Evolutionary conservation across 345 rosid genomes (phyloP), one percentile per base, ranked within the genome.

Genomic region (Eutrema heterophyllum): DNA sequence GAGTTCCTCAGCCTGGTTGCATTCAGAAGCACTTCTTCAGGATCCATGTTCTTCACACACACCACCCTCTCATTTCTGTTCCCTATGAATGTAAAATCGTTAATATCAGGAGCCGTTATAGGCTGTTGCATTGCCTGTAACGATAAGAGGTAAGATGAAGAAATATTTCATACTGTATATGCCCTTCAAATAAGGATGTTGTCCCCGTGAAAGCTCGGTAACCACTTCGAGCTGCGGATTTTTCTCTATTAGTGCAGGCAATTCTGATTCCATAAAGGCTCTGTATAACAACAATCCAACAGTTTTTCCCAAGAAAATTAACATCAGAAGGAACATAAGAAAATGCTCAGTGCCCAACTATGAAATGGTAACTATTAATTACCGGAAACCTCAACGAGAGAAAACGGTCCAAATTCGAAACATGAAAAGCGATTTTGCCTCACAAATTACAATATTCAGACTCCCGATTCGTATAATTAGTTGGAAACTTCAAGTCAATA

Each of bases 171-270:
- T 84, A 94, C 96, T 85, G 83, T 88, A 94, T 14, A 87, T 79
- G 59, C 77, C 99, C 85, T 89, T 94, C 80, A 94, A 73, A 61
- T 57, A 82, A 41, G 97, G 97, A 86, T 87, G 97, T 54, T 91
- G 96, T 45, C 97, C 97, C 3, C 93, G 86, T 21, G 83, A 79
- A 33, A 85, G 89, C 78, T 94, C 97, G 1, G 87, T 78, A 5
- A 88, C 79, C 68, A 94, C 87, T 51, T 91, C 89, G 11, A 91
- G 82, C 71, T 92, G 97, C 60, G 97, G 93, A 72, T 90, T 92
- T 56, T 68, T 79, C 81, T 81, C 92, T 57, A 83, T 86, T 16
- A 90, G 81, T 41, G 80, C 68, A 27, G 91, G 89, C 69, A 95
- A 83, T 18, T 88, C 83, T 2, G 92, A 80, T 71, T 90, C 97